These are phyloP conservation scores for Trichoderma sp. DNA, from an alignment of 2,329 filamentous ascomycete species.

Conservation along the genomic window DNA sequence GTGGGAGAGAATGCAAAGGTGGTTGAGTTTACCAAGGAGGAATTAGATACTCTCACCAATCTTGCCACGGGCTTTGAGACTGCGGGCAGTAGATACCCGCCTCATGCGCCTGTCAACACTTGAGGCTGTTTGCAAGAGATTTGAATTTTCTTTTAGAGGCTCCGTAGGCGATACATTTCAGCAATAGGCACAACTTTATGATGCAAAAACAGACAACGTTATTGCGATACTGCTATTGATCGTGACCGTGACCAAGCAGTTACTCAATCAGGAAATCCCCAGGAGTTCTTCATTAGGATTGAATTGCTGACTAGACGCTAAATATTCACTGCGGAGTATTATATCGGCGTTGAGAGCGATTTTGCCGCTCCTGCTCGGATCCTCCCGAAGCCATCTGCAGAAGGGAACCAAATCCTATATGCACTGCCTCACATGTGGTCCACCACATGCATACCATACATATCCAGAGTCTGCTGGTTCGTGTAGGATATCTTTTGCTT, in stretches of 20 bases:
- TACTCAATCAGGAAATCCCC: not conserved
- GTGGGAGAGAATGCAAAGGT: conserved; percentile 58
- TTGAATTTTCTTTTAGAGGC: not conserved
- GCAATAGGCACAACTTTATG: not conserved
- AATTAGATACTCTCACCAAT: conserved; percentile 47
- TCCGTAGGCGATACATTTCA: not conserved
- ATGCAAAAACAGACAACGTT: not conserved
- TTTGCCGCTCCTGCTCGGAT: not conserved
- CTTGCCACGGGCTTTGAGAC: conserved; percentile 48
- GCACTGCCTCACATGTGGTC: not conserved
- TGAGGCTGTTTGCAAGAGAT: not conserved
- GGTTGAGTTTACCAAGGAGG: conserved; percentile 47
- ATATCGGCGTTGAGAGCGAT: not conserved
- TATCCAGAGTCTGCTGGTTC: not conserved
- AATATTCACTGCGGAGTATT: not conserved
- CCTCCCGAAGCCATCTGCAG: not conserved
- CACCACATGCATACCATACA: not conserved
- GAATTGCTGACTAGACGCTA: not conserved
- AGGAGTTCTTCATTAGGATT: not conserved
- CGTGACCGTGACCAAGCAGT: not conserved
- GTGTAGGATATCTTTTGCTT: not conserved
- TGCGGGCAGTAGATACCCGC: conserved; percentile 49
- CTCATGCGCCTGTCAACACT: conserved; percentile 35
- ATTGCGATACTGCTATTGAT: not conserved
- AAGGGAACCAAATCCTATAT: not conserved